Conservation (phyloP, 2,329 filamentous ascomycete species). For the Claviceps quebecensis region DNA sequence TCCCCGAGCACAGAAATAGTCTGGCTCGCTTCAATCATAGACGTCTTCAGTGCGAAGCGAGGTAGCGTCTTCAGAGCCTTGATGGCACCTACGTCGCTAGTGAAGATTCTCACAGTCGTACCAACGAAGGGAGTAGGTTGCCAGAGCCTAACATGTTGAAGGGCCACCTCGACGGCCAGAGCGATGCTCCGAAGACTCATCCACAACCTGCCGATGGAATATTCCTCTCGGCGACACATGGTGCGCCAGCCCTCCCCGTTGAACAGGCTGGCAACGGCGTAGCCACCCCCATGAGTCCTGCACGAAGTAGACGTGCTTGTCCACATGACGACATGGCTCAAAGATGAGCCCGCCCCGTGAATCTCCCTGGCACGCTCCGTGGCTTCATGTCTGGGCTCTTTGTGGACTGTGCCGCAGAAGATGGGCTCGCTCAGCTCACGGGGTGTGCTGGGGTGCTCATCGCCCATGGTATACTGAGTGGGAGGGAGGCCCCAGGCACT, state of each 20-base stretch:
- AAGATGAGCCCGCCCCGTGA: neutral
- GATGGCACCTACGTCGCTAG: neutral
- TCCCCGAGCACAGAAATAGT: neutral
- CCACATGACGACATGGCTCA: neutral
- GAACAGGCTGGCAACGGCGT: neutral
- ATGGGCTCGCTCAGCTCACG: neutral
- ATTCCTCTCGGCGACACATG: neutral
- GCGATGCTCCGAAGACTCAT: neutral
- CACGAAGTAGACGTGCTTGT: neutral
- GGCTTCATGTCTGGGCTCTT: neutral
- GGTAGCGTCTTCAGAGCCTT: neutral
- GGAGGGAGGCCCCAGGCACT: neutral
- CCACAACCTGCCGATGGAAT: no score
- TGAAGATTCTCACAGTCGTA: neutral
- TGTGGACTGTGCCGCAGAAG: neutral
- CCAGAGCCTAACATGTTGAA: neutral
- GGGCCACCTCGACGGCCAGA: neutral
- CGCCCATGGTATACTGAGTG: no score
- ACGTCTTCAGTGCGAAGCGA: neutral
- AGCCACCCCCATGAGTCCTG: neutral
- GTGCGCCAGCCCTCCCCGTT: neutral
- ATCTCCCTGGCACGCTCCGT: neutral
- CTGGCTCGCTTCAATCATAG: neutral
- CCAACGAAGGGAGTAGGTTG: neutral
- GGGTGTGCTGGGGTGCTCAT: neutral